Conservation (phyloP, 2,329 filamentous ascomycete genomes). For the Fusarium redolens region DNA sequence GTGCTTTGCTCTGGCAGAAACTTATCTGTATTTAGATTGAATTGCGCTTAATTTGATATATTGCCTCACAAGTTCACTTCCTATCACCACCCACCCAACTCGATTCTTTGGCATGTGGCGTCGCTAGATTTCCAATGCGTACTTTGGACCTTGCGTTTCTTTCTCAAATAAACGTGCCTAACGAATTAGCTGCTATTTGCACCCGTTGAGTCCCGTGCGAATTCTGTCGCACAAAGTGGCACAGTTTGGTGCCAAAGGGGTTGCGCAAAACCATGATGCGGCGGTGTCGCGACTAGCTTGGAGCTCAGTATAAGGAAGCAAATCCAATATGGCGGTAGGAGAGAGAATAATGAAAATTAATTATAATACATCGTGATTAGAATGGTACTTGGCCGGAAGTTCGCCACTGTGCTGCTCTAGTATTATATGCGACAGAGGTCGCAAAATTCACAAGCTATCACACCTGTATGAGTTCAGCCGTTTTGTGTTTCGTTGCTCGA, state of each 20-base stretch:
- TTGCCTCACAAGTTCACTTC: conserved; percentile 28
- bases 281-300: background rate
- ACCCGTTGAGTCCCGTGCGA: conserved; percentile 37
- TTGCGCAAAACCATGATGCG: conserved; percentile 10
- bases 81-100: conserved; percentile 27
- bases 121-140: conserved; percentile 36
- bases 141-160: background rate
- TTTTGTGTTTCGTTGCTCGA: conserved; percentile 3
- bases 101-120: conserved; percentile 40
- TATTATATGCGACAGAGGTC: conserved; percentile 21
- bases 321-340: background rate
- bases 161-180: conserved; percentile 22
- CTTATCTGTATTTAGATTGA: conserved; percentile 1
- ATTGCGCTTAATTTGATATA: conserved; percentile 13
- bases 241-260: conserved; percentile 28
- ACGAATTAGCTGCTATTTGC: conserved; percentile 28
- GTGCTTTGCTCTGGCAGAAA: background rate
- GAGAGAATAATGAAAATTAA: background rate
- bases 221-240: conserved; percentile 35
- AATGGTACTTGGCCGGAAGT: conserved; percentile 5
- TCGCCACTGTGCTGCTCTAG: conserved; percentile 5
- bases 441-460: conserved; percentile 18
- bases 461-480: conserved; percentile 12
- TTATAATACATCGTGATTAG: background rate
- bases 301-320: background rate